Conservation (phyloP, 805 yeast genomes). For the Ogataea pini region DNA sequence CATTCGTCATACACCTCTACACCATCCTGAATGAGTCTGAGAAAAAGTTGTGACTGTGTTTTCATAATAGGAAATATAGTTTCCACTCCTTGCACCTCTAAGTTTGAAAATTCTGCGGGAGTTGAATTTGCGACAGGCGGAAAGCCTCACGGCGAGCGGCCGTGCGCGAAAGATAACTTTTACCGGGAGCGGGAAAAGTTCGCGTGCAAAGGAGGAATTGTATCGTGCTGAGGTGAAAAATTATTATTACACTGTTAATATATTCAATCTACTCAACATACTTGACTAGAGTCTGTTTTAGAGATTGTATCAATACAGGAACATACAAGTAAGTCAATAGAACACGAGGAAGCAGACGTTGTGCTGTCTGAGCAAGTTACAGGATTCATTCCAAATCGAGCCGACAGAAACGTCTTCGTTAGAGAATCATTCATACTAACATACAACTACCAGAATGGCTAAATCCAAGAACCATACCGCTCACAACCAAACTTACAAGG, state of each 20-base stretch:
- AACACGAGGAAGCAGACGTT: neutral
- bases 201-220: neutral
- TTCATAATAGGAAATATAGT: neutral
- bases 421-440: constrained; percentile 9
- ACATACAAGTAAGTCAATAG: constrained; percentile 5
- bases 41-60: constrained; percentile 4
- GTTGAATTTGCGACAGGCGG: neutral
- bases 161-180: neutral
- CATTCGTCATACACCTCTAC: neutral
- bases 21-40: neutral
- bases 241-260: neutral
- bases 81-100: neutral
- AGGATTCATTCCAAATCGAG: no score
- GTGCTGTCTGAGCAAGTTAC: constrained; percentile 5
- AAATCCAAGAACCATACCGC: constrained; percentile 99
- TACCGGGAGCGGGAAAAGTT: neutral
- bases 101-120: neutral
- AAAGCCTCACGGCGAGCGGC: neutral
- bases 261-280: neutral
- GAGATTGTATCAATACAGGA: constrained; percentile 3
- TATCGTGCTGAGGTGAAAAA: constrained; percentile 4
- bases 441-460: constrained; percentile 63
- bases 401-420: no score
- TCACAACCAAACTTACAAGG: constrained; percentile 99
- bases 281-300: neutral